Conservation (phyloP, 306 rosid species). For the Herpetospermum pedunculosum region DNA sequence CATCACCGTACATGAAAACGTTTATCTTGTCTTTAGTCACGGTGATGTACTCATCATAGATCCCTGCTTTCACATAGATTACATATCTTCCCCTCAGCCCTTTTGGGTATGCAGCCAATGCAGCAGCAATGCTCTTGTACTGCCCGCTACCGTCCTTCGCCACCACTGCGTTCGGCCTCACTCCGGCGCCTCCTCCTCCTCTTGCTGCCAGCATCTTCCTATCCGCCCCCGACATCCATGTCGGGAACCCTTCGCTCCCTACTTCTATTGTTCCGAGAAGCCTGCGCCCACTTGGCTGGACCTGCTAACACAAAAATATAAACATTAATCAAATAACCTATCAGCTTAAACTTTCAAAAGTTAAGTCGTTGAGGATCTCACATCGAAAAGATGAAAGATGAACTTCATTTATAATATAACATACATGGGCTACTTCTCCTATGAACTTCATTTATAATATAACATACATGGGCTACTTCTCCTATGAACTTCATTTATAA, state of each 20-base stretch:
- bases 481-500: too few relatives aligned
- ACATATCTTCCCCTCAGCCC: slow-evolving; percentile 21
- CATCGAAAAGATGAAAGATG: too few relatives aligned
- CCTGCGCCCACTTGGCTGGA: slow-evolving; percentile 32
- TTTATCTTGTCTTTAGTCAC: slow-evolving; percentile 15
- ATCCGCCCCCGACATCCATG: slow-evolving; percentile 40
- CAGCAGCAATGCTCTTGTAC: slow-evolving; percentile 32
- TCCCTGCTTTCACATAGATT: slow-evolving; percentile 57
- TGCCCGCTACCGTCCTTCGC: slow-evolving; percentile 69
- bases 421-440: too few relatives aligned
- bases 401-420: too few relatives aligned
- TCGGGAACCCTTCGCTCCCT: slow-evolving; percentile 26
- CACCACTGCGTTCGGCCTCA: slow-evolving; percentile 32
- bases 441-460: too few relatives aligned
- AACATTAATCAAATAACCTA: background rate
- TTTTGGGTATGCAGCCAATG: slow-evolving; percentile 39
- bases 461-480: too few relatives aligned
- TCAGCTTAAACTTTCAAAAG: background rate
- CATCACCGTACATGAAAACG: slow-evolving; percentile 58
- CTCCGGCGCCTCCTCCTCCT: background rate
- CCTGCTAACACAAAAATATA: background rate
- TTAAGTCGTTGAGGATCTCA: too few relatives aligned
- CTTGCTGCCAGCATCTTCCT: slow-evolving; percentile 31
- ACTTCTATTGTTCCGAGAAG: slow-evolving; percentile 25
- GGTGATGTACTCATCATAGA: slow-evolving; percentile 38